These are phyloP conservation scores for Senna siamea DNA, from an alignment of 306 rosid species.

Conservation along the genomic window DNA sequence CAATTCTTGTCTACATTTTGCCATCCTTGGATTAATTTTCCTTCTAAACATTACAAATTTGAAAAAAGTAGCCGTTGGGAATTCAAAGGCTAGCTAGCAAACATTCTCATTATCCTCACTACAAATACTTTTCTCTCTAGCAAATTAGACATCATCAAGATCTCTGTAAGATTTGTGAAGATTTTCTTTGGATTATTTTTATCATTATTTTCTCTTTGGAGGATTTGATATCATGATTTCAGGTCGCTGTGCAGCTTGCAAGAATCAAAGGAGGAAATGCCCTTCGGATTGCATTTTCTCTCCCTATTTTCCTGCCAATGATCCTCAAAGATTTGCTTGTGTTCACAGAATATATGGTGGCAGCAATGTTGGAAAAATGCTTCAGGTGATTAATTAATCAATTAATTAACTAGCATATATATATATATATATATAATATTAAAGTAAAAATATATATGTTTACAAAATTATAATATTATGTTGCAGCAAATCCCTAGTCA, in stretches of 20 bases:
- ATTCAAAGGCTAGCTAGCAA: neutral
- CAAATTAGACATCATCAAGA: no score
- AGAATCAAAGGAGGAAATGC: constrained; percentile 73
- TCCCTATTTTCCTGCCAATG: constrained; percentile 69
- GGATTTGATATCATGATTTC: constrained; percentile 40
- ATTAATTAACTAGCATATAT: no score
- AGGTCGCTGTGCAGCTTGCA: constrained; percentile 77
- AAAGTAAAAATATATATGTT: no score
- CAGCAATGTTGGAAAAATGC: constrained; percentile 75
- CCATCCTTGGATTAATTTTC: constrained; percentile 28
- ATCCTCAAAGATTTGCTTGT: constrained; percentile 73
- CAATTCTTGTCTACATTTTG: constrained; percentile 27
- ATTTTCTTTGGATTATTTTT: constrained; percentile 37
- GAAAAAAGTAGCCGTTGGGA: constrained; percentile 50
- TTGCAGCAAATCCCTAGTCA: constrained; percentile 57
- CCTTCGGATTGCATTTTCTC: constrained; percentile 74
- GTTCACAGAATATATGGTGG: constrained; percentile 84
- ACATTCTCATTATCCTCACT: neutral
- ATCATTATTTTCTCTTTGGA: neutral
- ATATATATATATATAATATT: no score
- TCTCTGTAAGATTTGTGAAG: neutral
- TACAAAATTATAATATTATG: neutral
- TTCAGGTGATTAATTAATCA: constrained; percentile 54
- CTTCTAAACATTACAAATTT: constrained; percentile 20
- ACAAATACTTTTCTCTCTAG: no score